Evolutionary conservation across 2,329 filamentous ascomycete genomes (phyloP).

Genomic region (Akanthomyces uredinophilus): DNA sequence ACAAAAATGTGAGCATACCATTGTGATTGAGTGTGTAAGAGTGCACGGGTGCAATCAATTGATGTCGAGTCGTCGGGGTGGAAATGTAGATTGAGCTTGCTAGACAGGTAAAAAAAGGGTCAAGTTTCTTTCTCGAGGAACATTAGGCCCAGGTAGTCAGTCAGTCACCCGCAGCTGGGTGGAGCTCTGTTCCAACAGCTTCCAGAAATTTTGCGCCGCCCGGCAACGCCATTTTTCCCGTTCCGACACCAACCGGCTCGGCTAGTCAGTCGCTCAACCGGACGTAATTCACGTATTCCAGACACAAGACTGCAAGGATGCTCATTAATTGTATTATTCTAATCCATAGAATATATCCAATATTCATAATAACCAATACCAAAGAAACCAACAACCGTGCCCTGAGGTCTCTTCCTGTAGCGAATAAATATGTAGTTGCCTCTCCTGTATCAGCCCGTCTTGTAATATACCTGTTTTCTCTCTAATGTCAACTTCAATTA

Average conservation of each 20-base stretch:
- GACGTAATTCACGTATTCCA: neutral
- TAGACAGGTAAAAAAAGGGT: slow-evolving; percentile 9
- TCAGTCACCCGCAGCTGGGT: neutral
- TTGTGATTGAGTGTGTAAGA: slow-evolving; percentile 8
- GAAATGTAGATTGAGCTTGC: neutral
- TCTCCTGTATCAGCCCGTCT: neutral
- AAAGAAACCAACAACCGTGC: neutral
- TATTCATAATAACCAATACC: slow-evolving; percentile 4
- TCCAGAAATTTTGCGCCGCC: slow-evolving; percentile 17
- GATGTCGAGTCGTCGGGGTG: slow-evolving; percentile 17
- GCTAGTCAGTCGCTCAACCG: neutral
- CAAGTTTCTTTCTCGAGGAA: neutral
- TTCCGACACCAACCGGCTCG: slow-evolving; percentile 5
- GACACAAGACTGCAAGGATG: neutral
- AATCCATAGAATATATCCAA: slow-evolving; percentile 11
- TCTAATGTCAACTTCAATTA: neutral
- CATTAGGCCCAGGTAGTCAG: neutral
- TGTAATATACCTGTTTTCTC: neutral
- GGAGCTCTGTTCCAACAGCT: slow-evolving; percentile 19
- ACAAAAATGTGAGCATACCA: slow-evolving; percentile 16
- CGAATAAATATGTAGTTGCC: slow-evolving; percentile 2
- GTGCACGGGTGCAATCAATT: neutral
- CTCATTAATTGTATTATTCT: slow-evolving; percentile 9
- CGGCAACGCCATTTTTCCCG: slow-evolving; percentile 16
- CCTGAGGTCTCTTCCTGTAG: slow-evolving; percentile 12